A percentile compares a stretch with the other conserved stretches of the same genome.
phyloP scores from a whole-genome alignment of 345 rosid genomes.

The Anacardium occidentale region DNA sequence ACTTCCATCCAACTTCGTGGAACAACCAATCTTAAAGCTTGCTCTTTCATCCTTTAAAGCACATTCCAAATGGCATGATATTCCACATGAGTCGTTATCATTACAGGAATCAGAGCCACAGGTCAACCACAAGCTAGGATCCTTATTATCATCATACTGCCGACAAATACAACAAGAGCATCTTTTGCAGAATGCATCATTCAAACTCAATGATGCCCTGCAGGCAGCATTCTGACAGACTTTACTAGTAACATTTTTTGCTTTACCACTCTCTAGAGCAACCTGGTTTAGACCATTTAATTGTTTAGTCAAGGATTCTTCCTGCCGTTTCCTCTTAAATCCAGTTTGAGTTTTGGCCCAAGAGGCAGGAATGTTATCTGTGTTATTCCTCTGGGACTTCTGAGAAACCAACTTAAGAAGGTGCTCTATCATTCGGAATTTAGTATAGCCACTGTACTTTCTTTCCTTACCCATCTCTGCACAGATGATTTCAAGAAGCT shows the following conservation, averaged over 20 bases:
- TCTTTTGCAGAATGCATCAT: constrained; percentile 66
- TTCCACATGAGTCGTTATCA: constrained; percentile 55
- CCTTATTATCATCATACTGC: constrained; percentile 76
- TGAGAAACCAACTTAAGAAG: constrained; percentile 59
- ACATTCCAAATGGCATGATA: constrained; percentile 73
- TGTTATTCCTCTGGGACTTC: constrained; percentile 30
- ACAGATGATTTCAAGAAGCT: constrained; percentile 76
- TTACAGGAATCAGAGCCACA: constrained; percentile 54
- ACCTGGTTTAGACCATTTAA: constrained; percentile 20
- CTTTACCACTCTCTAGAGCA: constrained; percentile 28
- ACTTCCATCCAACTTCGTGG: constrained; percentile 51
- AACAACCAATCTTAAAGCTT: constrained; percentile 43
- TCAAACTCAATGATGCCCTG: constrained; percentile 44
- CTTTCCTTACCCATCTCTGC: constrained; percentile 85
- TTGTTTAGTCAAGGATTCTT: constrained; percentile 31
- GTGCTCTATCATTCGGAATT: constrained; percentile 70
- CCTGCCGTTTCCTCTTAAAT: constrained; percentile 43
- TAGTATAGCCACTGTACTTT: constrained; percentile 69
- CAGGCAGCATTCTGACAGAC: constrained; percentile 71
- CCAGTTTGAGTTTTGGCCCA: constrained; percentile 25
- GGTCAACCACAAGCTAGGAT: constrained; percentile 81
- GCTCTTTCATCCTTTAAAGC: constrained; percentile 55
- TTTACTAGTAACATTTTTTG: constrained; percentile 27
- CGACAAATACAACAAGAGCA: constrained; percentile 85
- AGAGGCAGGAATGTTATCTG: constrained; percentile 11